These are phyloP conservation scores for Diaporthe citrichinensis DNA, from an alignment of 2,329 filamentous ascomycete species.

Conservation along the genomic window DNA sequence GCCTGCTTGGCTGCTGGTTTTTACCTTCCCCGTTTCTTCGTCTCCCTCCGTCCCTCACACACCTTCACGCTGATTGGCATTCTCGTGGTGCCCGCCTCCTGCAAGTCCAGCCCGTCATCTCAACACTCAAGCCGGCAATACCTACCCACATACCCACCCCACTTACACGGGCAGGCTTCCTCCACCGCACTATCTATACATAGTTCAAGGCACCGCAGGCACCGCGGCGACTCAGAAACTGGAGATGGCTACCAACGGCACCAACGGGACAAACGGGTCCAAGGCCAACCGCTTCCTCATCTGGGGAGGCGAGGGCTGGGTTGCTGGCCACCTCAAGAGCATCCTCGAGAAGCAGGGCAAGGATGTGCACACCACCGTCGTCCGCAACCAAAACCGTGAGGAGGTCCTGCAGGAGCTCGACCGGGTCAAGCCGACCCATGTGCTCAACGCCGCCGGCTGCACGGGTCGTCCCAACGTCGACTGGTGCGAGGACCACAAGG, in stretches of 20 bases:
- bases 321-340: conserved; percentile 72
- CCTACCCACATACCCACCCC: conserved; percentile 11
- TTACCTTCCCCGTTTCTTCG: background rate
- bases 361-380: conserved; percentile 71
- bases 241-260: conserved; percentile 35
- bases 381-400: conserved; percentile 76
- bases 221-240: background rate
- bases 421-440: conserved; percentile 73
- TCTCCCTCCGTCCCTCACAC: conserved; percentile 7
- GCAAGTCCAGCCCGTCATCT: background rate
- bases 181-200: background rate
- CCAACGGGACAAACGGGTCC: conserved; percentile 44
- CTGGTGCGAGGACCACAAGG: conserved; percentile 80
- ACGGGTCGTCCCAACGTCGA: conserved; percentile 79
- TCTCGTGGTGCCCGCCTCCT: background rate
- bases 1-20: conserved; percentile 8
- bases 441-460: conserved; percentile 76
- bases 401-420: conserved; percentile 70
- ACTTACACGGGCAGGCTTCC: conserved; percentile 19
- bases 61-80: background rate
- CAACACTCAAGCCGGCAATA: conserved; percentile 2
- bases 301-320: conserved; percentile 76
- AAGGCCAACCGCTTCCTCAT: conserved; percentile 67
- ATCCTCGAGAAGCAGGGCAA: conserved; percentile 73
- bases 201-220: conserved; percentile 1